These are phyloP conservation scores for Candida tammaniensis DNA, from an alignment of 805 yeast genomes.

Conservation along the genomic window DNA sequence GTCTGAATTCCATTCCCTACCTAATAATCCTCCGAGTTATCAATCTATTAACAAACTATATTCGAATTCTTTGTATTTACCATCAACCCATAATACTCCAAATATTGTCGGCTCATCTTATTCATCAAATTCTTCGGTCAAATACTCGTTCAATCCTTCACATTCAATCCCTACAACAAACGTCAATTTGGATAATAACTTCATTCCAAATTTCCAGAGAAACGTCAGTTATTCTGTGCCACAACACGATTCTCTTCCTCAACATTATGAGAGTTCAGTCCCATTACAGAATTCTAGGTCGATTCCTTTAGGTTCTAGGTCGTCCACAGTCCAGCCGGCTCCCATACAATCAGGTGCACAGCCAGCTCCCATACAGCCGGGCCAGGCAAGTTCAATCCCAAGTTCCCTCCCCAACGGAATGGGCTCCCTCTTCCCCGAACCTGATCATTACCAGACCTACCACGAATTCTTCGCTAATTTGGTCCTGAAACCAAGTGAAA, in stretches of 20 bases:
- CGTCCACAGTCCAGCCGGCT: too few species aligned
- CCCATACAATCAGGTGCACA: conserved; percentile 2
- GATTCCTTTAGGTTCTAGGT: too few species aligned
- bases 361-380: not conserved
- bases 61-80: conserved; percentile 26
- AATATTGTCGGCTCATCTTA: conserved; percentile 42
- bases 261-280: too few species aligned
- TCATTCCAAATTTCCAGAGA: conserved; percentile 11
- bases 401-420: not conserved
- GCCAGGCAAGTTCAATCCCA: not conserved
- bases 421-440: conserved; percentile 17
- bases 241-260: too few species aligned
- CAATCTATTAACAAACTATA: conserved; percentile 6
- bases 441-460: conserved; percentile 45
- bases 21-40: conserved; percentile 14
- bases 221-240: conserved; percentile 7
- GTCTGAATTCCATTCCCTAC: conserved; percentile 11
- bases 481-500: conserved; percentile 12
- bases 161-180: conserved; percentile 54
- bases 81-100: conserved; percentile 43
- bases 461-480: conserved; percentile 34
- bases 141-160: conserved; percentile 17
- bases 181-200: conserved; percentile 42
- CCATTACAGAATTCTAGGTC: too few species aligned
- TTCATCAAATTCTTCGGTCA: conserved; percentile 36